phyloP scores from a whole-genome alignment of 2,329 filamentous ascomycete genomes.

The Clonostachys solani region DNA sequence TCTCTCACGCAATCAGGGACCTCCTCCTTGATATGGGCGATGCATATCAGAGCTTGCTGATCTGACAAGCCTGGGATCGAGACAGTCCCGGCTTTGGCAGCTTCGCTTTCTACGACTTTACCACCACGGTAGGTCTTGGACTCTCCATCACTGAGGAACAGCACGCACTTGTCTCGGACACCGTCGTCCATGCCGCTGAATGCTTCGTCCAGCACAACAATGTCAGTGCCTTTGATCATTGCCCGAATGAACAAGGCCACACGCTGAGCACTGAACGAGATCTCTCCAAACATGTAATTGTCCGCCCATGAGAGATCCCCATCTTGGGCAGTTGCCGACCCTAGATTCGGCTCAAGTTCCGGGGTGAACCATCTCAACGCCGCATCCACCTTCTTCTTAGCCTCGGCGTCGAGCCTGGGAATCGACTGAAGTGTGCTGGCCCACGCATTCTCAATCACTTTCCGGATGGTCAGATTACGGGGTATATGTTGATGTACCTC shows the following conservation, averaged over 20 bases:
- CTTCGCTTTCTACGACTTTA: constrained; percentile 16
- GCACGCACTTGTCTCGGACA: constrained; percentile 80
- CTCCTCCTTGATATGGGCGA: constrained; percentile 87
- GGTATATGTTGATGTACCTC: constrained; percentile 95
- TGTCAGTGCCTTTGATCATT: constrained; percentile 73
- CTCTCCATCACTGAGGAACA: constrained; percentile 70
- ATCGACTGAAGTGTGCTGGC: constrained; percentile 78
- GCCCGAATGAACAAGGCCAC: constrained; percentile 81
- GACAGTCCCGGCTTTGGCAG: constrained; percentile 34
- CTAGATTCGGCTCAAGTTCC: constrained; percentile 62
- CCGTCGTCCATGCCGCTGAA: constrained; percentile 81
- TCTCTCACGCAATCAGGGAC: constrained; percentile 79
- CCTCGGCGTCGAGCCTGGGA: constrained; percentile 57
- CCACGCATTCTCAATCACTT: constrained; percentile 82
- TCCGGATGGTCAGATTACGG: constrained; percentile 65
- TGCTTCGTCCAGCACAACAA: constrained; percentile 83
- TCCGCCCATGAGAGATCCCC: constrained; percentile 58
- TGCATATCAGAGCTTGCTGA: constrained; percentile 81
- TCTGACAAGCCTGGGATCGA: constrained; percentile 59
- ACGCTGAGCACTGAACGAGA: constrained; percentile 79
- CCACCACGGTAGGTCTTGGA: constrained; percentile 28
- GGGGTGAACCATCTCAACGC: constrained; percentile 72
- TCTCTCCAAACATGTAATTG: constrained; percentile 63
- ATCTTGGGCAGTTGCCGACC: constrained; percentile 6
- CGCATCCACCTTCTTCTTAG: constrained; percentile 59